Percentiles rank a stretch among this genome's conserved stretches.
These are phyloP conservation scores for Hypoxylon lienhwacheense DNA, from an alignment of 495 filamentous ascomycete genomes.

Conservation along the genomic window DNA sequence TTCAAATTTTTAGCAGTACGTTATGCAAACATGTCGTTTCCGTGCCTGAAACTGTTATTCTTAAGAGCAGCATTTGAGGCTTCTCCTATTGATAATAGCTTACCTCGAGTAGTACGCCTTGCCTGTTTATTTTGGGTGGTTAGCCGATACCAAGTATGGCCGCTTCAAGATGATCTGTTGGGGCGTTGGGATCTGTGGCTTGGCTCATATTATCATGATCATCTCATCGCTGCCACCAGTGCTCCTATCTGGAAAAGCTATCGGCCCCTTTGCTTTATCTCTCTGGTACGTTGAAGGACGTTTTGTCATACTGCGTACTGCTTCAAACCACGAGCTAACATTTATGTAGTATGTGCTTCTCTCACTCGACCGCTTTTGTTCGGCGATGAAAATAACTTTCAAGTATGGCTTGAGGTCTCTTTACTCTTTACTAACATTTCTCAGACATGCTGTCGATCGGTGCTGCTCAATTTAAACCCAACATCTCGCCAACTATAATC, in stretches of 20 bases:
- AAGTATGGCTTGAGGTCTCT: conserved; percentile 11
- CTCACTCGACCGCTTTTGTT: conserved; percentile 21
- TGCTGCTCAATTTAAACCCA: conserved; percentile 66
- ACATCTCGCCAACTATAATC: conserved; percentile 66
- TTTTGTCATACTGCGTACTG: background rate
- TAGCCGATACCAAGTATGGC: conserved; percentile 59
- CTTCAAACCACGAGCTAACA: conserved; percentile 12
- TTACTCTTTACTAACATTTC: conserved; percentile 40
- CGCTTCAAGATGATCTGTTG: conserved; percentile 63
- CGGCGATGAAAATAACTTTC: background rate
- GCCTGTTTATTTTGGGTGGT: conserved; percentile 62
- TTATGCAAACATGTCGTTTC: too few relatives aligned
- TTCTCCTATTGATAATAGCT: too few relatives aligned
- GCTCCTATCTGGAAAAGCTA: conserved; percentile 56
- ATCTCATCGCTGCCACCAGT: conserved; percentile 60
- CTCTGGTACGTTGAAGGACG: conserved; percentile 38
- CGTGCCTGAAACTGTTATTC: too few relatives aligned
- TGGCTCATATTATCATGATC: conserved; percentile 65
- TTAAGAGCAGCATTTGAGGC: too few relatives aligned
- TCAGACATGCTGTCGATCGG: conserved; percentile 59
- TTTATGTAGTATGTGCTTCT: conserved; percentile 15
- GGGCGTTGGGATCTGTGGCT: conserved; percentile 60
- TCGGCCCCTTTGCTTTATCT: conserved; percentile 59
- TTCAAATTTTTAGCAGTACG: conserved; percentile 61
- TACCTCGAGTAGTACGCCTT: too few relatives aligned